phyloP scores from a whole-genome alignment of 371 early-diverging fungal genomes.

The Mucor piriformis region DNA sequence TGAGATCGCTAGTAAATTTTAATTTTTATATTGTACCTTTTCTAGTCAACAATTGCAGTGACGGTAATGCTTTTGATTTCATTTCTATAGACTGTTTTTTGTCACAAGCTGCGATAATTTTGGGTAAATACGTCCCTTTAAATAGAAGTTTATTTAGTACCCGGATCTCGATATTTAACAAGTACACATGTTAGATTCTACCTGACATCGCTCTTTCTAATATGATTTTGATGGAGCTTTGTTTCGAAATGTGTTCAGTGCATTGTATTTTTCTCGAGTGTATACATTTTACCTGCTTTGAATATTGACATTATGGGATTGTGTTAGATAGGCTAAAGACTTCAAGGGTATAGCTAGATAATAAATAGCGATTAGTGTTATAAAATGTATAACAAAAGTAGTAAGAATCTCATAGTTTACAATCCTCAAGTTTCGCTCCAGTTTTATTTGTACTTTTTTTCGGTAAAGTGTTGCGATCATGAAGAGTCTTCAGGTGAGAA shows the following conservation, averaged over 20 bases:
- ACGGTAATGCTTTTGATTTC: slow-evolving; percentile 63
- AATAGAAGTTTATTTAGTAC: no score
- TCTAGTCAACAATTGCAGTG: slow-evolving; percentile 72
- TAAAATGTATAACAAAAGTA: no score
- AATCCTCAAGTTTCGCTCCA: slow-evolving; percentile 52
- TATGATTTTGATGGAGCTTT: slow-evolving; percentile 65
- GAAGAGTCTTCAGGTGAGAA: slow-evolving; percentile 56
- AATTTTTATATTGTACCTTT: slow-evolving; percentile 46
- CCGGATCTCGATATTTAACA: background rate
- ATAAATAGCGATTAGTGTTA: background rate
- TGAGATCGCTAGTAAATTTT: background rate
- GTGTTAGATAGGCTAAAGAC: slow-evolving; percentile 62
- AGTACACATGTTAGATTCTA: slow-evolving; percentile 9
- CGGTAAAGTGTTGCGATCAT: slow-evolving; percentile 25
- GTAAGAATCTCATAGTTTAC: no score
- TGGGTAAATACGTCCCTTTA: slow-evolving; percentile 46
- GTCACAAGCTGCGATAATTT: slow-evolving; percentile 55
- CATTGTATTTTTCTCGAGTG: no score
- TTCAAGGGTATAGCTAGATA: slow-evolving; percentile 53
- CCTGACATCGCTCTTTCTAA: slow-evolving; percentile 72
- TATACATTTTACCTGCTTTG: slow-evolving; percentile 60
- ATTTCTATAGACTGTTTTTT: slow-evolving; percentile 50
- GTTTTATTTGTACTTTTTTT: slow-evolving; percentile 22
- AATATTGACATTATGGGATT: slow-evolving; percentile 67
- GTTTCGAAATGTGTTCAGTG: background rate